Conservation (phyloP, 148 eudicot species). For the Nepenthes mirabilis region DNA sequence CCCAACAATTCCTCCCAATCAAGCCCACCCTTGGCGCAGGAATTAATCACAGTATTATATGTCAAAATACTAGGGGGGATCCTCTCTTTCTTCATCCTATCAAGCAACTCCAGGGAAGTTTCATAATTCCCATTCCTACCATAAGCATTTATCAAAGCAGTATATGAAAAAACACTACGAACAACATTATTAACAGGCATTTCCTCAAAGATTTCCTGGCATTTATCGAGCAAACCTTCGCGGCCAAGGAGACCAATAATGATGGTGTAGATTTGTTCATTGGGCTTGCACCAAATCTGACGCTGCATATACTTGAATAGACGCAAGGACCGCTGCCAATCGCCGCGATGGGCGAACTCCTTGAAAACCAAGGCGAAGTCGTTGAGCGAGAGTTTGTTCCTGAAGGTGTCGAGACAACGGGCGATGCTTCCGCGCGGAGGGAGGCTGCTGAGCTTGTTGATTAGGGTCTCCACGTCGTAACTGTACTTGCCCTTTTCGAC, state of each 20-base stretch:
- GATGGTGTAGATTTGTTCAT: constrained; percentile 75
- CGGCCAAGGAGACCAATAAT: constrained; percentile 74
- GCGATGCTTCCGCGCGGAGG: constrained; percentile 91
- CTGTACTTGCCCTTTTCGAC: constrained; percentile 90
- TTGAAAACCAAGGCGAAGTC: constrained; percentile 76
- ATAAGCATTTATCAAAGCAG: constrained; percentile 81
- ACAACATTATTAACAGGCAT: constrained; percentile 59
- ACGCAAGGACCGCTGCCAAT: constrained; percentile 91
- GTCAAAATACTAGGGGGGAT: constrained; percentile 68
- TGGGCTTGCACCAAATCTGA: constrained; percentile 93
- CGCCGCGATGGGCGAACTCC: constrained; percentile 83
- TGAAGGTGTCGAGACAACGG: constrained; percentile 72
- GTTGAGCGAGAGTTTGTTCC: constrained; percentile 61
- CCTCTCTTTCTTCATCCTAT: constrained; percentile 71
- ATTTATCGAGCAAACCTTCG: constrained; percentile 77
- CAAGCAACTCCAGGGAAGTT: constrained; percentile 57
- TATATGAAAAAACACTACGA: constrained; percentile 68
- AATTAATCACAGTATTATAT: constrained; percentile 77
- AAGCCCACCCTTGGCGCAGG: constrained; percentile 88
- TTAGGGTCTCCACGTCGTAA: constrained; percentile 73
- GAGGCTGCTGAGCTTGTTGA: constrained; percentile 72
- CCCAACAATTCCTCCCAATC: constrained; percentile 88
- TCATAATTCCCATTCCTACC: constrained; percentile 76
- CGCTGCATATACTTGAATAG: constrained; percentile 93
- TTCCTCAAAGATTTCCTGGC: constrained; percentile 70